Percentiles rank a stretch among this genome's conserved stretches.
phyloP scores from a whole-genome alignment of 768 basidiomycete genomes.

The Amanita molliuscula region DNA sequence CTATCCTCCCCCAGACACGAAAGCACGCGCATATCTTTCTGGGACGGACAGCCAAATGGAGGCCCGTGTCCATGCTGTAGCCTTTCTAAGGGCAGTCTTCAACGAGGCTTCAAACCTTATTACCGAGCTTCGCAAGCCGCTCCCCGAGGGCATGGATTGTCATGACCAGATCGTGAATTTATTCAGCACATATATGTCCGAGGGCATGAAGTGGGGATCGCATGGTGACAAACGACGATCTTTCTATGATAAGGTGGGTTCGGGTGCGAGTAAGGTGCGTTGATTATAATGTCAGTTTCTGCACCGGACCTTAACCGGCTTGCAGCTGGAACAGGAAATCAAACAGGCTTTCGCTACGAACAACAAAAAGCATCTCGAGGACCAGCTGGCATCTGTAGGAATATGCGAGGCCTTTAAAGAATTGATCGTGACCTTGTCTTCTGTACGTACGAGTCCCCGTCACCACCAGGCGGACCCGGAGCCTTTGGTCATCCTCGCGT shows the following conservation, averaged over 20 bases:
- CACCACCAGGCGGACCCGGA: background rate
- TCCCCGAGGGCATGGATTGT: background rate
- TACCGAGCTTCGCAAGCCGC: background rate
- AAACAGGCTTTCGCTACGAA: background rate
- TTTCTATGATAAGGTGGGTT: background rate
- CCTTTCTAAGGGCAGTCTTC: background rate
- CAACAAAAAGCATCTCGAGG: background rate
- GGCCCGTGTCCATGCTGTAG: slow-evolving; percentile 1
- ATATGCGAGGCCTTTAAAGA: background rate
- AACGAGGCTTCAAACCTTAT: background rate
- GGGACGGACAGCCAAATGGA: background rate
- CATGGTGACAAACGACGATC: slow-evolving; percentile 1
- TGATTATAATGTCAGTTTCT: slow-evolving; percentile 1
- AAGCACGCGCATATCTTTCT: background rate
- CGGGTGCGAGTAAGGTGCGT: background rate
- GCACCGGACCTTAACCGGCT: slow-evolving; percentile 1
- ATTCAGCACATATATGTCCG: background rate
- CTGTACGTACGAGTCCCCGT: no score
- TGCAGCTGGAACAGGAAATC: background rate
- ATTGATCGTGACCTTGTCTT: background rate
- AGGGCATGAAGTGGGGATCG: background rate
- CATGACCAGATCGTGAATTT: background rate
- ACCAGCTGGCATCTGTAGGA: background rate
- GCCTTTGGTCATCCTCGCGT: slow-evolving; percentile 1
- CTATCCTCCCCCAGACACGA: background rate